A percentile compares a stretch with the other conserved stretches of the same genome.
phyloP scores from a whole-genome alignment of 208 protist species.

The Trichomonas gallinae region DNA sequence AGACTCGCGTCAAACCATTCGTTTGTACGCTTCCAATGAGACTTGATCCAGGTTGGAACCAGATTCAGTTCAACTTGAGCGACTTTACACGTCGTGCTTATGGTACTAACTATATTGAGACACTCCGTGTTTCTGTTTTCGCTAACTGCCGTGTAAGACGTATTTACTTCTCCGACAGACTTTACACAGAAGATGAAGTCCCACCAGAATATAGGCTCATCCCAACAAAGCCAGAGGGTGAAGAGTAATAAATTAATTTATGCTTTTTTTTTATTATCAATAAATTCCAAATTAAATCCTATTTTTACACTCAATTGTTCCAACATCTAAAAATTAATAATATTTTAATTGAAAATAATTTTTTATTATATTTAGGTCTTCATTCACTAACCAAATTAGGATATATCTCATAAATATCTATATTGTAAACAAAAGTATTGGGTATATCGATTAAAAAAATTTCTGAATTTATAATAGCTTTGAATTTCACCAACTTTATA shows the following conservation, averaged over 20 bases:
- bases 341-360: no score
- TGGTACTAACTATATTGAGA: conserved; percentile 97
- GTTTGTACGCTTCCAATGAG: conserved; percentile 99
- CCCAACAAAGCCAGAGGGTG: conserved; percentile 49
- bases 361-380: no score
- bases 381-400: no score
- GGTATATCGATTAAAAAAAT: no score
- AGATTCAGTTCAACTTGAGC: conserved; percentile 97
- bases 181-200: conserved; percentile 97
- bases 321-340: no score
- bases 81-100: conserved; percentile 95
- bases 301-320: neutral
- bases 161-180: conserved; percentile 94
- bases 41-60: conserved; percentile 96
- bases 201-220: conserved; percentile 96
- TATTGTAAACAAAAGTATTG: no score
- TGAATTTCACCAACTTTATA: no score
- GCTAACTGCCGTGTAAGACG: conserved; percentile 93
- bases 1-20: conserved; percentile 91
- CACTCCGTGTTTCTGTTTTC: conserved; percentile 81
- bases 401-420: no score
- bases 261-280: neutral
- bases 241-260: neutral
- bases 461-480: no score
- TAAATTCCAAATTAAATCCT: neutral